phyloP scores from a whole-genome alignment of 225 moss, liverwort and hornwort species.

The Marchantia paleacea region DNA sequence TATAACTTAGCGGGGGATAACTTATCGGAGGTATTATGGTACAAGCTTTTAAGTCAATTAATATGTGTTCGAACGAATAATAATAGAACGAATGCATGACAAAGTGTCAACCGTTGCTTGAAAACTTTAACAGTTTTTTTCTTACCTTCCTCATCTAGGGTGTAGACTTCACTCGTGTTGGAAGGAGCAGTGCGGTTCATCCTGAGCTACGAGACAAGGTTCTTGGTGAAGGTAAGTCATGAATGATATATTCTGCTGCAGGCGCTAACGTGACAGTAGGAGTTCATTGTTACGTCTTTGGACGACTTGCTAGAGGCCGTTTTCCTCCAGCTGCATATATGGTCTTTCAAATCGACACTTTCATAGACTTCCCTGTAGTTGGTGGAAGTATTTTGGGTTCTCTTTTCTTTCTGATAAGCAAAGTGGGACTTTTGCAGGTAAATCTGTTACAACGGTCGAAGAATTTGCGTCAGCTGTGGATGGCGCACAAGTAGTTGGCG shows the following conservation, averaged over 20 bases:
- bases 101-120: no score
- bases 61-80: no score
- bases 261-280: neutral
- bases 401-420: neutral
- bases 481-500: constrained; percentile 50
- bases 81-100: no score
- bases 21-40: no score
- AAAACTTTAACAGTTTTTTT: no score
- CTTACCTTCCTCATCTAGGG: constrained; percentile 29
- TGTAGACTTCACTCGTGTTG: constrained; percentile 52
- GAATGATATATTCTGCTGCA: neutral
- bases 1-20: no score
- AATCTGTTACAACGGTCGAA: constrained; percentile 34
- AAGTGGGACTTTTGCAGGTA: constrained; percentile 22
- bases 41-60: no score
- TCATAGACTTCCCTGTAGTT: neutral
- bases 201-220: constrained; percentile 41
- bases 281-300: neutral
- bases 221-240: constrained; percentile 41
- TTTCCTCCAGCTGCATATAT: no score
- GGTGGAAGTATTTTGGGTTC: neutral
- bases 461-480: constrained; percentile 44
- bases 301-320: neutral
- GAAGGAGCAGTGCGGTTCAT: constrained; percentile 48
- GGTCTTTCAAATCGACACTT: neutral